Base-by-base conservation (phyloP, 306 rosid genomes). In the Corylus avellana region DNA sequence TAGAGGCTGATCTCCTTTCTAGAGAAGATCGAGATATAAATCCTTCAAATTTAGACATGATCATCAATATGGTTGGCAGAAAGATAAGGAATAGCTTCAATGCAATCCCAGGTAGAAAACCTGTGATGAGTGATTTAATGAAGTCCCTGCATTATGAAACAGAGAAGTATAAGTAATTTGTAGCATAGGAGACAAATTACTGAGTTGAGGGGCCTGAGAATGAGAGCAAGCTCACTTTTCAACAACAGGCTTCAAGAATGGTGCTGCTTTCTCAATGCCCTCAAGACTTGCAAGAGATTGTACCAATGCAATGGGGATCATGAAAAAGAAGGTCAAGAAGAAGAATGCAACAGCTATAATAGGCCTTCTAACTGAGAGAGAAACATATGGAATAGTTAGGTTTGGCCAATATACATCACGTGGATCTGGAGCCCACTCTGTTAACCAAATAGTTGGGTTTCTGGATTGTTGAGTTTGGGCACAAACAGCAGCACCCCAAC, bases 401-500 rank as follows among this genome's bases (percentile, higher is more conserved):
- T 96, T 96, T 44, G 82, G 80, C 99, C 99, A 96, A 82, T 90
- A 96, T 47, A 91, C 86, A 58, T 96, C 99, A 27, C 93, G 92
- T 49, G 99, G 99, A 81, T 93, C 99, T 25, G 99, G 85, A 81
- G 99, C 98, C 99, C 99, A 96, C 64, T 91, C 98, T 1, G 96
- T 91, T 80, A 96, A 76, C 99, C 99, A 96, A 84, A 86, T 1
- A 68, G 97, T 93, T 67, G 99, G 99, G 79, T 93, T 85, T 78
- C 90, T 89, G 61, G 94, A 85, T 89, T 96, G 99, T 83, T 96
- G 99, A 86, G 99, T 96, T 85, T 96, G 99, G 25, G 99, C 99
- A 84, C 99, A 96, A 80, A 96, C 98, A 72, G 99, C 99, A 80
- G 99, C 97, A 69, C 92, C 98, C 99, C 99, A 96, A 76, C 97